These are phyloP conservation scores for Triglochin maritima DNA, from an alignment of 106 monocot species.

Conservation along the genomic window DNA sequence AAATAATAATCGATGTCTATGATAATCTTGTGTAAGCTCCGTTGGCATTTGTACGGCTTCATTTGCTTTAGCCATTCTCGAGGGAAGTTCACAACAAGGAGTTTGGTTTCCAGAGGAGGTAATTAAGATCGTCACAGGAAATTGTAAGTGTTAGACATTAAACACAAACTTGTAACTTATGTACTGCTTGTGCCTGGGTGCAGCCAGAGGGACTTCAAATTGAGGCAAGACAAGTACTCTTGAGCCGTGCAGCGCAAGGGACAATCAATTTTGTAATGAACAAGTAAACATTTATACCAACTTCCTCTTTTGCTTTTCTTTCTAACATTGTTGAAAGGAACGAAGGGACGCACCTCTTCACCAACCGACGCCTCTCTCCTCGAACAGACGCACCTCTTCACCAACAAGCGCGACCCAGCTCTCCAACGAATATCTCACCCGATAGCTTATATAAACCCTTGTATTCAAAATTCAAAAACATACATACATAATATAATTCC, in stretches of 20 bases:
- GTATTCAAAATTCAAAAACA: too few species aligned
- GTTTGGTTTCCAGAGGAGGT: constrained; percentile 99
- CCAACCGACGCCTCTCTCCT: too few species aligned
- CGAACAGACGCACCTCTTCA: too few species aligned
- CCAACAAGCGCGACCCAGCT: too few species aligned
- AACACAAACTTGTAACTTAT: too few species aligned
- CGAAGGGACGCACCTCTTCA: too few species aligned
- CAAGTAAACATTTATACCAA: constrained; percentile 37
- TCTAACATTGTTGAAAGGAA: too few species aligned
- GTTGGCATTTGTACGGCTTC: constrained; percentile 67
- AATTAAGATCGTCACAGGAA: neutral
- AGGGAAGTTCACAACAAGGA: constrained; percentile 76
- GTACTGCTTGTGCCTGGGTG: neutral
- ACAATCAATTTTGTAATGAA: constrained; percentile 73
- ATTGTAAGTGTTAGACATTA: too few species aligned
- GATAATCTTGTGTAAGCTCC: constrained; percentile 30
- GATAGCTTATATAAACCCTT: too few species aligned
- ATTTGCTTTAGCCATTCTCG: constrained; percentile 81
- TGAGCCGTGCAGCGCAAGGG: constrained; percentile 66
- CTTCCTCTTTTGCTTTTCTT: neutral
- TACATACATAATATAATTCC: too few species aligned
- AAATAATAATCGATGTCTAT: constrained; percentile 1
- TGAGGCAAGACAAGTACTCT: constrained; percentile 63
- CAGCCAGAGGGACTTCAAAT: constrained; percentile 73
- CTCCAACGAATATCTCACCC: too few species aligned